Evolutionary conservation across 108 stramenopile genomes (phyloP).

Genomic region (Epithemia pelagica): DNA sequence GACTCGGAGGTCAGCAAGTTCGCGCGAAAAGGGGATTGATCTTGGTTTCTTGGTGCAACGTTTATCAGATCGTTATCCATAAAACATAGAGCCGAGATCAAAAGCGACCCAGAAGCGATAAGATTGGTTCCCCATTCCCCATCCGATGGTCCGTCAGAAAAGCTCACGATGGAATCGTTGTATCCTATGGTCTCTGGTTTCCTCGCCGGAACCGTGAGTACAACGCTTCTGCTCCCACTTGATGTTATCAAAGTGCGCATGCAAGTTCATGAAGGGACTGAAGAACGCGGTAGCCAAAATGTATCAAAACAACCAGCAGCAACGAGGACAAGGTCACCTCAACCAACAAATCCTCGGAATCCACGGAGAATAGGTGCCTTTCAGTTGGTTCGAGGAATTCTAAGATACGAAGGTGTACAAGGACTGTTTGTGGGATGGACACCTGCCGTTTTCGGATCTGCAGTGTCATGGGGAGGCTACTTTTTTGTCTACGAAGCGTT

Average conservation of each 20-base stretch:
- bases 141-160: too few species aligned
- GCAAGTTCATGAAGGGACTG: constrained; percentile 71
- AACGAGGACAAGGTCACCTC: constrained; percentile 7
- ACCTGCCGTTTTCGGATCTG: constrained; percentile 88
- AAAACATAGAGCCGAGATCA: too few species aligned
- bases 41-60: too few species aligned
- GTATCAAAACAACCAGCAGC: constrained; percentile 1
- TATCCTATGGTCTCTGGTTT: constrained; percentile 61
- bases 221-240: constrained; percentile 84
- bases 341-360: background rate
- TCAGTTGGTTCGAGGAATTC: constrained; percentile 41
- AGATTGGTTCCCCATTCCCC: too few species aligned
- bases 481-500: constrained; percentile 93
- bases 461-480: constrained; percentile 96
- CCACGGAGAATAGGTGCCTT: constrained; percentile 21
- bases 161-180: background rate
- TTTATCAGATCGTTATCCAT: too few species aligned
- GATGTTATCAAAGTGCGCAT: constrained; percentile 92
- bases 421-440: constrained; percentile 50
- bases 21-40: too few species aligned
- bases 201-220: constrained; percentile 60
- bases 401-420: constrained; percentile 28
- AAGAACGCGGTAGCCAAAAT: background rate
- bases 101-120: too few species aligned
- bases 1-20: too few species aligned